These are phyloP conservation scores for Pythium biforme DNA, from an alignment of 352 stramenopile genomes.

Conservation along the genomic window DNA sequence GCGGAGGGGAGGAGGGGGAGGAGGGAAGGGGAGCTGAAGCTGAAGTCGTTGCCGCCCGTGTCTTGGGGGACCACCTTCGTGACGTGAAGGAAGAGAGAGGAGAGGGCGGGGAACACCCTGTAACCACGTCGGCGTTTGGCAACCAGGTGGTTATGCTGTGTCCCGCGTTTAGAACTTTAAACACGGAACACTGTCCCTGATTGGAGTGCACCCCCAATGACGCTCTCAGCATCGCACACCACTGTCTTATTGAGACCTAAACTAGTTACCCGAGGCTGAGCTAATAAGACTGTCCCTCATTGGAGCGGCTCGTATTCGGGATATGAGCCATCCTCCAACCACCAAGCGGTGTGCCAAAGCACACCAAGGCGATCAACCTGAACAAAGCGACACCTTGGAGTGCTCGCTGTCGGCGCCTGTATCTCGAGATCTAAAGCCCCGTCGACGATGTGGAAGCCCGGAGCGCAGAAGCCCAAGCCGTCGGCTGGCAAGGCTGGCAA, in stretches of 20 bases:
- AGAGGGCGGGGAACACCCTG: not conserved
- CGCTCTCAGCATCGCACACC: not conserved
- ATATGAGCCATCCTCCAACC: constrained; percentile 29
- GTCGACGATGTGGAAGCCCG: constrained; percentile 60
- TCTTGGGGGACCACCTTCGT: constrained; percentile 19
- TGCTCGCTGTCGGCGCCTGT: not conserved
- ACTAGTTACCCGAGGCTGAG: not conserved
- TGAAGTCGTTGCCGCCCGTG: constrained; percentile 7
- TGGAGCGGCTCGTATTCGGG: constrained; percentile 10
- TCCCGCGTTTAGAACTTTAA: constrained; percentile 7
- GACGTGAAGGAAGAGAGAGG: constrained; percentile 27
- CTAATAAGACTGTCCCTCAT: constrained; percentile 17
- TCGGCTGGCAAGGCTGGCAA: not conserved
- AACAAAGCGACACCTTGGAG: no score
- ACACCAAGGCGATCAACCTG: not conserved
- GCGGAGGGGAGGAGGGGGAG: not conserved
- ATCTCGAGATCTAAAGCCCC: not conserved
- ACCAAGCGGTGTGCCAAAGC: constrained; percentile 26
- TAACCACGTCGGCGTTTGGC: constrained; percentile 10
- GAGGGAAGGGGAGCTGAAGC: not conserved
- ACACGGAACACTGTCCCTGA: constrained; percentile 15
- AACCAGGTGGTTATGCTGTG: constrained; percentile 24
- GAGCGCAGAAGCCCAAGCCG: constrained; percentile 29
- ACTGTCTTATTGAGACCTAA: not conserved
- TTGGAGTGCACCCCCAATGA: constrained; percentile 21